phyloP scores from a whole-genome alignment of 2,329 filamentous ascomycete genomes.

The Orbilia brochopaga region DNA sequence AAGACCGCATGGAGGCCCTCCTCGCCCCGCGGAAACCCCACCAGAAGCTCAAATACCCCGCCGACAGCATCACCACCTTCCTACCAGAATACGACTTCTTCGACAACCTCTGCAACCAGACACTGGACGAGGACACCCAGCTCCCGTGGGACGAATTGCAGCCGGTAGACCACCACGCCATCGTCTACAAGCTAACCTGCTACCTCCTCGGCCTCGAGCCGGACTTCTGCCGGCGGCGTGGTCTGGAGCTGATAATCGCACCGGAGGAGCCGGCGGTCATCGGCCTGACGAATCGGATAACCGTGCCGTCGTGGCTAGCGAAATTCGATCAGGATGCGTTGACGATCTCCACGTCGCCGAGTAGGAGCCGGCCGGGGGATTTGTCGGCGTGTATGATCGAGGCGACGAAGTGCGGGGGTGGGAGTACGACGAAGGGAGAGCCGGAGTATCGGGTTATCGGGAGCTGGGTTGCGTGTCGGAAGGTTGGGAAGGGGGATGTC shows the following conservation, averaged over 20 bases:
- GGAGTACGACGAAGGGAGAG: conserved; percentile 13
- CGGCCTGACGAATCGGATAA: conserved; percentile 45
- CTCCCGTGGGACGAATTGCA: conserved; percentile 37
- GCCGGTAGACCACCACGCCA: conserved; percentile 36
- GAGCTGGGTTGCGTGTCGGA: conserved; percentile 38
- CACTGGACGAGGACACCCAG: conserved; percentile 32
- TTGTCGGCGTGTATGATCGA: conserved; percentile 46
- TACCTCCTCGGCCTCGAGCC: conserved; percentile 47
- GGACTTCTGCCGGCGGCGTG: conserved; percentile 27
- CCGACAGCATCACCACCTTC: conserved; percentile 31
- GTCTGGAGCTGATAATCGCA: conserved; percentile 41
- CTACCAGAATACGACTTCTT: conserved; percentile 45
- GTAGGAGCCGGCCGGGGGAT: conserved; percentile 17
- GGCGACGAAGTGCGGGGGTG: conserved; percentile 29
- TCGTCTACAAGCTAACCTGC: conserved; percentile 37
- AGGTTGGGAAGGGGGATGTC: conserved; percentile 35
- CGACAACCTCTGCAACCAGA: conserved; percentile 45
- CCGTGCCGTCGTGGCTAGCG: conserved; percentile 40
- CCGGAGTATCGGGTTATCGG: conserved; percentile 40
- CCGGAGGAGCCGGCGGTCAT: conserved; percentile 45
- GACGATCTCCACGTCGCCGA: conserved; percentile 38
- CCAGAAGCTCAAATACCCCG: conserved; percentile 6
- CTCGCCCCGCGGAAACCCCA: conserved; percentile 27
- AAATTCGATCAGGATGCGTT: conserved; percentile 37
- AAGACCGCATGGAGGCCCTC: conserved; percentile 25